phyloP scores from a whole-genome alignment of 1,139 yeast genomes.

The Yamadazyma aaseri region DNA sequence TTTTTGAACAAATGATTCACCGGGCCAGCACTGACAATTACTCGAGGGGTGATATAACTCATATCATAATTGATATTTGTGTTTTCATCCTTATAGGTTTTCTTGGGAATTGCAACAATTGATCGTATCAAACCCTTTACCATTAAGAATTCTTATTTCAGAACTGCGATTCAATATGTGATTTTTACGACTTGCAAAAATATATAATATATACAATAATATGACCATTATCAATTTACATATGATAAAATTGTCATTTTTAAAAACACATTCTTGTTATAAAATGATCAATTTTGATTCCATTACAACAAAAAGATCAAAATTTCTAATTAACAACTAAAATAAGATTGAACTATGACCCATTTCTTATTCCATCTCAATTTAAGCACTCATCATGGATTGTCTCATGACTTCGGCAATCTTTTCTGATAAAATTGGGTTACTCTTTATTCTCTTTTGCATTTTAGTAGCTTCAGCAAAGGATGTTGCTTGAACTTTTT shows the following conservation, averaged over 20 bases:
- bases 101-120: constrained; percentile 15
- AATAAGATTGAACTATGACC: no score
- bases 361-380: background rate
- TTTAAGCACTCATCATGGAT: constrained; percentile 13
- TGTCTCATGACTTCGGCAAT: constrained; percentile 46
- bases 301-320: no score
- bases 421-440: constrained; percentile 54
- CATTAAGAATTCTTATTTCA: background rate
- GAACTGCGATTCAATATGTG: background rate
- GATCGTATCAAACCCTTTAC: constrained; percentile 18
- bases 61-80: constrained; percentile 44
- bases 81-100: constrained; percentile 6
- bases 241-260: no score
- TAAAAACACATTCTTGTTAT: no score
- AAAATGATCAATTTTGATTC: no score
- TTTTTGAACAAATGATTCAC: constrained; percentile 42
- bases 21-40: constrained; percentile 78
- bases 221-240: no score
- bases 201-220: constrained; percentile 1
- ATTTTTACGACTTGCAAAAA: background rate
- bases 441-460: constrained; percentile 70
- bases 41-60: constrained; percentile 57
- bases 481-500: constrained; percentile 87
- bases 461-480: constrained; percentile 90
- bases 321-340: no score